A percentile compares a stretch with the other conserved stretches of the same genome.
These are phyloP conservation scores for Eimeria zaria DNA, from an alignment of 169 alveolate species.

Conservation along the genomic window DNA sequence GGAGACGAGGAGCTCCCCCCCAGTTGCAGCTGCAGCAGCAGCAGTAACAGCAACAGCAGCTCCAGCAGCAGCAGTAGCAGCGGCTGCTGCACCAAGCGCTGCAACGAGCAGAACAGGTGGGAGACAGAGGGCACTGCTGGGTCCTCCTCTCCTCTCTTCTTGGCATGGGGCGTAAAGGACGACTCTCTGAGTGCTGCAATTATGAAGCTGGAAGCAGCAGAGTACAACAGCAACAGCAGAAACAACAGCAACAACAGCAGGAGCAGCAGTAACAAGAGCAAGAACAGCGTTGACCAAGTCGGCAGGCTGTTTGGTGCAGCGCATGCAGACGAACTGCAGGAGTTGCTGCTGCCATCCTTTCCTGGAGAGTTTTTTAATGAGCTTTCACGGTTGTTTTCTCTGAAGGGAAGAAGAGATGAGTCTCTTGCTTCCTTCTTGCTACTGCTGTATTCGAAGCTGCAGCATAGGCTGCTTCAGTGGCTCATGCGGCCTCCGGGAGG, in stretches of 20 bases:
- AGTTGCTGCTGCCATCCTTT: slow-evolving; percentile 50
- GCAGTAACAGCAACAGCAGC: background rate
- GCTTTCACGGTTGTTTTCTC: slow-evolving; percentile 57
- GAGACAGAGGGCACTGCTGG: slow-evolving; percentile 6
- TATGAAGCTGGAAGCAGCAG: slow-evolving; percentile 37
- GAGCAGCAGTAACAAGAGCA: background rate
- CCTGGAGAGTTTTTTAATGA: slow-evolving; percentile 54
- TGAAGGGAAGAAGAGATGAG: background rate
- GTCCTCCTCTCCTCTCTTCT: background rate
- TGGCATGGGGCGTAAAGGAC: slow-evolving; percentile 2
- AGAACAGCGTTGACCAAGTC: background rate
- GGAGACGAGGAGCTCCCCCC: slow-evolving; percentile 30
- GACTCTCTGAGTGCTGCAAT: slow-evolving; percentile 28
- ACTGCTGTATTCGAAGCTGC: slow-evolving; percentile 27
- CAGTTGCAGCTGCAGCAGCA: background rate
- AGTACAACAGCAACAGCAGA: slow-evolving; percentile 21
- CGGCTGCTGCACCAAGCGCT: background rate
- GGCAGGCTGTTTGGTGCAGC: slow-evolving; percentile 16
- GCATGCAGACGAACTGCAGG: slow-evolving; percentile 42
- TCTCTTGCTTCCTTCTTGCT: background rate
- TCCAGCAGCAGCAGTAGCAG: slow-evolving; percentile 11
- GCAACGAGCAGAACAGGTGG: slow-evolving; percentile 14
- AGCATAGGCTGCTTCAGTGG: slow-evolving; percentile 68
- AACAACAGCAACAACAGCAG: background rate
- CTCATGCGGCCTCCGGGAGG: slow-evolving; percentile 29